Conservation (phyloP, 129 eudicot genomes). For the sunflower (Helianthus annuus) region HanXRQr2.0-SUNRISE NC_035442.2:12399569-12400068, state of each 20-base stretch:
- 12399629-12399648: neutral
- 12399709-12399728: neutral
- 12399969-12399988: slow-evolving; percentile 19
- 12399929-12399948: slow-evolving; percentile 16
- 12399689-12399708: slow-evolving; percentile 19
- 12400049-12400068: neutral
- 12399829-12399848: slow-evolving; percentile 38
- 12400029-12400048: slow-evolving; percentile 22
- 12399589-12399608: slow-evolving; percentile 12
- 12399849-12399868: slow-evolving; percentile 5
- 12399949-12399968: slow-evolving; percentile 16
- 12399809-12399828: slow-evolving; percentile 27
- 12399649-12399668: neutral
- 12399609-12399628: slow-evolving; percentile 16
- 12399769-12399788: slow-evolving; percentile 15
- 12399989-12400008: neutral
- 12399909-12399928: slow-evolving; percentile 39
- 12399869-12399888: neutral
- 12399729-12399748: slow-evolving; percentile 27
- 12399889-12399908: slow-evolving; percentile 18
- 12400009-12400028: slow-evolving; percentile 22
- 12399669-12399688: slow-evolving; percentile 40
- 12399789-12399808: slow-evolving; percentile 11
- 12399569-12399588: slow-evolving; percentile 22
- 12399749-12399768: slow-evolving; percentile 26